A percentile compares a stretch with the other conserved stretches of the same genome.
phyloP scores from a whole-genome alignment of 2,329 filamentous ascomycete genomes.

The Beauveria sp. region DNA sequence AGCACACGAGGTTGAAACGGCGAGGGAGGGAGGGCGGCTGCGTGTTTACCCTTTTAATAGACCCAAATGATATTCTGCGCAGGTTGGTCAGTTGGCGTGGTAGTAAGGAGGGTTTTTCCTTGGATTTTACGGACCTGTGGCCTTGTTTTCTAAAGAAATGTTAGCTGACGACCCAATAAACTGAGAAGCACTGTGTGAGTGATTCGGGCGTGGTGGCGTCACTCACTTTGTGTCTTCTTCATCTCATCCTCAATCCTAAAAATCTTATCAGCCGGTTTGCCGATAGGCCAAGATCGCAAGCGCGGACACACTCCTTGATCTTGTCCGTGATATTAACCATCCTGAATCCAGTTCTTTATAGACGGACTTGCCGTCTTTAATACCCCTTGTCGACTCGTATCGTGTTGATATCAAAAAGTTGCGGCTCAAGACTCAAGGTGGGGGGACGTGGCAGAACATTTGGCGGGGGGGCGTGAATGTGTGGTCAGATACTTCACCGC shows the following conservation, averaged over 20 bases:
- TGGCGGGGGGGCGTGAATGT: slow-evolving; percentile 11
- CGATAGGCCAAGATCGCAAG: slow-evolving; percentile 1
- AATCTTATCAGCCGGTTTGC: slow-evolving; percentile 16
- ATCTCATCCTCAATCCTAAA: slow-evolving; percentile 98
- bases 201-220: background rate
- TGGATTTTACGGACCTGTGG: slow-evolving; percentile 64
- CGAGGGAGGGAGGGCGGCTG: background rate
- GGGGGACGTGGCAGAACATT: slow-evolving; percentile 20
- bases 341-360: slow-evolving; percentile 30
- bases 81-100: slow-evolving; percentile 12
- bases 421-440: slow-evolving; percentile 16
- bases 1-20: background rate
- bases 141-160: slow-evolving; percentile 77
- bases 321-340: slow-evolving; percentile 99
- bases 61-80: slow-evolving; percentile 90
- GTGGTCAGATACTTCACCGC: slow-evolving; percentile 10
- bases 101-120: background rate
- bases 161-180: slow-evolving; percentile 15
- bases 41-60: slow-evolving; percentile 77
- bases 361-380: slow-evolving; percentile 22
- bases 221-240: slow-evolving; percentile 92
- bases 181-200: background rate
- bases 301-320: slow-evolving; percentile 81
- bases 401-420: slow-evolving; percentile 3
- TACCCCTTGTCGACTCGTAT: background rate